These are phyloP conservation scores for Botrytis squamosa DNA, from an alignment of 2,329 filamentous ascomycete species.

Conservation along the genomic window DNA sequence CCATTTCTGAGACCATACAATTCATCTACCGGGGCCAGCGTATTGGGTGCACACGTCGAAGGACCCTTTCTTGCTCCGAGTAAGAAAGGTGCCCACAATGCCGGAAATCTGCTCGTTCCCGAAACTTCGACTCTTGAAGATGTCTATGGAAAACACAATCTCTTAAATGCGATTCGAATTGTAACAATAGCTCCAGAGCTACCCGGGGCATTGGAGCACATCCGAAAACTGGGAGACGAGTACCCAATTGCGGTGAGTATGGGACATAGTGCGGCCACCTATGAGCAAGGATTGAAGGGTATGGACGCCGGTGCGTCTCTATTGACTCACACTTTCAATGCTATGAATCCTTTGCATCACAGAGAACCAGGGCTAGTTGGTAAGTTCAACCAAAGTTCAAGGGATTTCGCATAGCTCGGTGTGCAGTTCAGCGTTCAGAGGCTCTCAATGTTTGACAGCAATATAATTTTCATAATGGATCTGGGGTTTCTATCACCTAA, in stretches of 20 bases:
- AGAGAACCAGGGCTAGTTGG: conserved; percentile 52
- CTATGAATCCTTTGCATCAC: conserved; percentile 51
- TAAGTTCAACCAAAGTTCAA: background rate
- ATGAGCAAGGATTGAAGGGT: conserved; percentile 46
- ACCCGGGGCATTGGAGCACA: conserved; percentile 43
- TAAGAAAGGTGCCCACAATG: conserved; percentile 53
- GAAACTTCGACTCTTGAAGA: conserved; percentile 27
- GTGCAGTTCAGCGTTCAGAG: background rate
- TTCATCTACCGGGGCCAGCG: conserved; percentile 45
- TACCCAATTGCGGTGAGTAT: conserved; percentile 36
- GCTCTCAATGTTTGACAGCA: background rate
- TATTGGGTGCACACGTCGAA: conserved; percentile 57
- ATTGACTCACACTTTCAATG: conserved; percentile 55
- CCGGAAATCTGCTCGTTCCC: conserved; percentile 34
- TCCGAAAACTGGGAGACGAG: conserved; percentile 42
- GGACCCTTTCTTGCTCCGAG: conserved; percentile 53
- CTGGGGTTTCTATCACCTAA: background rate
- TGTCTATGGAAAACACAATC: conserved; percentile 48
- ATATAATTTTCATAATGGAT: background rate
- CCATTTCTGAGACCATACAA: conserved; percentile 47
- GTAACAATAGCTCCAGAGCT: conserved; percentile 55
- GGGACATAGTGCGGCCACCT: conserved; percentile 50
- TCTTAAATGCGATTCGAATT: conserved; percentile 46
- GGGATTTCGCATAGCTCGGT: background rate
- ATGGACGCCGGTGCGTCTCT: conserved; percentile 49